A percentile compares a stretch with the other conserved stretches of the same genome.
These are phyloP conservation scores for Curvularia verruculosa DNA, from an alignment of 2,329 filamentous ascomycete genomes.

Conservation along the genomic window DNA sequence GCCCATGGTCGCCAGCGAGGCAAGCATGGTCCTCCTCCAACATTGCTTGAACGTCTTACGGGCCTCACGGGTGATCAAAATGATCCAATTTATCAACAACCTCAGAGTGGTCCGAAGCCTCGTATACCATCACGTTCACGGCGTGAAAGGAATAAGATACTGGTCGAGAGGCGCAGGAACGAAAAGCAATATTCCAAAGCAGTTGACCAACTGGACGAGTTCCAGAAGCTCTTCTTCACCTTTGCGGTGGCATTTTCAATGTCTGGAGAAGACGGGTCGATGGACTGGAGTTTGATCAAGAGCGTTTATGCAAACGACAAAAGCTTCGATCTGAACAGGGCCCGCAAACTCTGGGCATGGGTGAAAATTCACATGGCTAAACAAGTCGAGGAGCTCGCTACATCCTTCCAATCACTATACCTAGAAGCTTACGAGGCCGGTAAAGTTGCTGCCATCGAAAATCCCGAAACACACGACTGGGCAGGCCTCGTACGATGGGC, in stretches of 20 bases:
- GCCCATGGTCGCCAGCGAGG: slow-evolving; percentile 13
- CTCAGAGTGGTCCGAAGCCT: slow-evolving; percentile 12
- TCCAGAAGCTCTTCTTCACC: slow-evolving; percentile 42
- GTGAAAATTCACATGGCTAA: slow-evolving; percentile 41
- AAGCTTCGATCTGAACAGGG: slow-evolving; percentile 40
- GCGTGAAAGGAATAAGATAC: slow-evolving; percentile 22
- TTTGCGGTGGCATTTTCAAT: slow-evolving; percentile 42
- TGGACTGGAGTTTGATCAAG: slow-evolving; percentile 53
- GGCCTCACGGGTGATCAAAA: slow-evolving; percentile 43
- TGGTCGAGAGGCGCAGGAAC: slow-evolving; percentile 19
- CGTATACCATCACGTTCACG: slow-evolving; percentile 11
- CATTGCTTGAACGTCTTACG: slow-evolving; percentile 43
- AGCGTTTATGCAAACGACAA: slow-evolving; percentile 47
- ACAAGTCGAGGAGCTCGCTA: slow-evolving; percentile 63
- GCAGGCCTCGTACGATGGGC: slow-evolving; percentile 69
- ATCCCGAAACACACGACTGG: slow-evolving; percentile 73
- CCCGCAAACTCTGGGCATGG: slow-evolving; percentile 50
- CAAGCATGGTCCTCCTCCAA: slow-evolving; percentile 24
- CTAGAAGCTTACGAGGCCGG: slow-evolving; percentile 68
- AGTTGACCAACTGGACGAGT: slow-evolving; percentile 29
- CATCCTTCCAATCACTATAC: slow-evolving; percentile 70
- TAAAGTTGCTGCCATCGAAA: slow-evolving; percentile 65
- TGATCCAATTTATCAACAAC: slow-evolving; percentile 35
- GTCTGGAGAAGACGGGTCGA: slow-evolving; percentile 43
- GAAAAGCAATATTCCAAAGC: slow-evolving; percentile 24